Base-by-base conservation (phyloP, 768 basidiomycete genomes). In the Russula earlei region DNA sequence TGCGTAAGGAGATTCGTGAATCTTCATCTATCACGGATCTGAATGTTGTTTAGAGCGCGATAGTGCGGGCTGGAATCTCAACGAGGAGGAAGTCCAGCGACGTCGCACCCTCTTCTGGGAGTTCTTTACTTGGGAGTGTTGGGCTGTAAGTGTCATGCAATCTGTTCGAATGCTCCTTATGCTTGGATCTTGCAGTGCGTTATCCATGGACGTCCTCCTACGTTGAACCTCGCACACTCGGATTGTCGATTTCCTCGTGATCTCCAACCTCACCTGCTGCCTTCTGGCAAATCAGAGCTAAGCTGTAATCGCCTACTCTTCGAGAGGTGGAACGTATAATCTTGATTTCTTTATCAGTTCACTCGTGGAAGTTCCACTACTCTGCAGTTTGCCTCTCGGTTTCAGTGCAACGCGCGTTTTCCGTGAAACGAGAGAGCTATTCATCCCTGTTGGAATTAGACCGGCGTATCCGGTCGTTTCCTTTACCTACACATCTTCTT, bases 201-300 rank as follows among this genome's bases (percentile, higher is more conserved):
- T 52, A 70, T 75, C 15, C 74, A 75, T 58, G 79, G 79, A n/a
- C 69, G 80, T 8, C 76, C 79, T 5, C 75, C 76, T 8, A 67
- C 74, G 10, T 59, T 80, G 25, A 66, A 69, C 40, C 67, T 78
- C n/a, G 70, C 74, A 50, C 71, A 78, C 61, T 71, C 74, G 17
- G 78, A 81, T 56, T 80, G 78, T 62, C 70, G 70, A 43, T 77
- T 79, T 60, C 78, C 80, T 5, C 73, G 76, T 20, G 77, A 80
- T 58, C 54, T 68, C 11, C 69, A 73, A 17, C 64, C 71, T 10
- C 56, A 58, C 9, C 56, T 65, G 24, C 69, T 67, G 47, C 53
- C 66, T 15, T 61, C 64, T 15, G 74, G 76, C 49, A 67, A 71
- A 45, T 59, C 61, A 20, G 73, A 77, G 57, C 61, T 71, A 34